A percentile compares a stretch with the other conserved stretches of the same genome.
Evolutionary conservation across 2,329 filamentous ascomycete species (phyloP).

Genomic region (Proliferodiscus dingleyae): DNA sequence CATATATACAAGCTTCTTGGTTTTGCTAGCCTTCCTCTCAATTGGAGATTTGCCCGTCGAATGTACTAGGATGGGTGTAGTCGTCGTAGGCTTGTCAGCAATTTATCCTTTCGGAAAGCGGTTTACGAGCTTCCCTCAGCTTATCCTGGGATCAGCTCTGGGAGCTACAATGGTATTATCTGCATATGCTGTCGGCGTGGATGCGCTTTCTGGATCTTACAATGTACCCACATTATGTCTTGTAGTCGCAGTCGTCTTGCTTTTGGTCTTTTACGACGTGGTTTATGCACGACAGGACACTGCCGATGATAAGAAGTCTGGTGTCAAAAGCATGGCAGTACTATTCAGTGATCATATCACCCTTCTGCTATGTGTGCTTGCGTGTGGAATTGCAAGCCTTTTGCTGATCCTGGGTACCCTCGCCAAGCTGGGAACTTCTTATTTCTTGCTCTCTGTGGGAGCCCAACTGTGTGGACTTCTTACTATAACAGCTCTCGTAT

Average conservation of each 20-base stretch:
- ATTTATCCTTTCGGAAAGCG: background rate
- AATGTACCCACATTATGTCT: background rate
- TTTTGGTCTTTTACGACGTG: background rate
- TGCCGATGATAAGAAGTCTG: background rate
- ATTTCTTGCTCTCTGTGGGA: too few species aligned
- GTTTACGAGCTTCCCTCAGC: background rate
- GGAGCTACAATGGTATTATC: background rate
- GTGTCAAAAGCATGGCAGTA: background rate
- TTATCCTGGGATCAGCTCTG: background rate
- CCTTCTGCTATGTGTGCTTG: background rate
- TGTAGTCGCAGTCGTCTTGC: background rate
- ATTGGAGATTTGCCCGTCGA: background rate
- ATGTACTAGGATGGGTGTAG: background rate
- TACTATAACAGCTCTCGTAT: too few species aligned
- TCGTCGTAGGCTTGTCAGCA: background rate
- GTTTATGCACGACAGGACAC: background rate
- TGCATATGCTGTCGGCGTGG: background rate
- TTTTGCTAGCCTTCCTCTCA: background rate
- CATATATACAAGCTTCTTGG: background rate
- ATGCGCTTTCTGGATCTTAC: background rate
- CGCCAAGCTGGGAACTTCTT: too few species aligned
- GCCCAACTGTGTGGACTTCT: too few species aligned
- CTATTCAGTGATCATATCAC: background rate
- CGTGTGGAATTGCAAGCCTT: too few species aligned
- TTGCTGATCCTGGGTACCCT: too few species aligned